Conservation (phyloP, 2,329 filamentous ascomycete species). For the Waltergamsia citrina region DNA sequence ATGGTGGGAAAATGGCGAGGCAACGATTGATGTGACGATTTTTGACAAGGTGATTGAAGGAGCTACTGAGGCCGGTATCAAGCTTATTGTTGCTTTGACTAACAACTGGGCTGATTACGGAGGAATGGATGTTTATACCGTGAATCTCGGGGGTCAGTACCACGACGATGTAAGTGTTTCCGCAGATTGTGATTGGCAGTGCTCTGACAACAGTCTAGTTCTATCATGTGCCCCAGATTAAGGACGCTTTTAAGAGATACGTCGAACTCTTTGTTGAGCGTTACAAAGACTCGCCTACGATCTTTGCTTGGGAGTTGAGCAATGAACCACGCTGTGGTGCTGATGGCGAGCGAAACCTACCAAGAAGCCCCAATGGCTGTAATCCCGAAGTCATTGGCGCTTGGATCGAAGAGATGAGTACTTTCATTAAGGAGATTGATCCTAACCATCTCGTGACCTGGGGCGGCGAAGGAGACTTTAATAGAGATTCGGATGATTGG, state of each 20-base stretch:
- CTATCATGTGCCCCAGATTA: constrained; percentile 39
- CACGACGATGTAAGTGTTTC: constrained; percentile 33
- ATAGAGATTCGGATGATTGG: constrained; percentile 29
- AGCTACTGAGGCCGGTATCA: constrained; percentile 37
- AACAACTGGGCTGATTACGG: constrained; percentile 53
- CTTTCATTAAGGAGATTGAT: constrained; percentile 43
- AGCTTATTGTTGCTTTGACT: constrained; percentile 41
- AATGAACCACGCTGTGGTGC: constrained; percentile 49
- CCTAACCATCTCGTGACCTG: constrained; percentile 42
- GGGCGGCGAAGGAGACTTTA: constrained; percentile 51
- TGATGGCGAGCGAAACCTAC: constrained; percentile 33
- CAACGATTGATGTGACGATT: constrained; percentile 25
- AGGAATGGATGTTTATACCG: constrained; percentile 49
- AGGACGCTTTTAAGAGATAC: constrained; percentile 45
- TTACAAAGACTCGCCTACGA: constrained; percentile 46
- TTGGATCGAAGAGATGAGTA: constrained; percentile 45
- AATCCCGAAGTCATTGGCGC: constrained; percentile 28
- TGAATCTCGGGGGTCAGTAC: constrained; percentile 41
- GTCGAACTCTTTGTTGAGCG: constrained; percentile 48
- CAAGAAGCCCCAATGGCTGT: constrained; percentile 25
- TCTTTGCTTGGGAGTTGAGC: constrained; percentile 60
- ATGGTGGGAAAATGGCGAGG: constrained; percentile 32
- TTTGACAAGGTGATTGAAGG: constrained; percentile 43
- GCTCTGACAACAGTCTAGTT: constrained; percentile 20
- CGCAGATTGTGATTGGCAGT: not conserved